Conservation (phyloP, 1,284 basidiomycete genomes). For the Fistulinella cinereoalba region DNA sequence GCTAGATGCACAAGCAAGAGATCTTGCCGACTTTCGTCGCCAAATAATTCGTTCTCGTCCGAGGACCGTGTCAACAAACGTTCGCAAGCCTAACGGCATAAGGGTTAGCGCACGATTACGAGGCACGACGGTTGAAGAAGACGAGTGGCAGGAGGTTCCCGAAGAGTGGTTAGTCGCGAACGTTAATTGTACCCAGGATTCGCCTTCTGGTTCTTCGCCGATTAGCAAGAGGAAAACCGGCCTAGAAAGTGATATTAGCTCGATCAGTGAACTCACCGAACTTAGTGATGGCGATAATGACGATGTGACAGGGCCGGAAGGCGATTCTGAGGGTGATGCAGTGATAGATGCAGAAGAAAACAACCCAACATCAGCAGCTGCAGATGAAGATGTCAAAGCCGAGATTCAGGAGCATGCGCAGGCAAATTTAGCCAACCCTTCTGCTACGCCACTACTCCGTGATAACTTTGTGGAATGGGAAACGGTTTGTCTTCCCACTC, state of each 20-base stretch:
- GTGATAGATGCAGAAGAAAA: constrained; percentile 4
- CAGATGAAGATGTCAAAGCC: neutral
- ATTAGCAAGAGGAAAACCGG: constrained; percentile 37
- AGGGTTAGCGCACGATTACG: constrained; percentile 65
- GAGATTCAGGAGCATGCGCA: constrained; percentile 6
- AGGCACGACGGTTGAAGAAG: constrained; percentile 47
- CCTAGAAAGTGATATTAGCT: constrained; percentile 53
- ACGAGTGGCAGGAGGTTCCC: constrained; percentile 76
- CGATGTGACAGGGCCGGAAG: constrained; percentile 13
- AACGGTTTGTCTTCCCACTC: constrained; percentile 56
- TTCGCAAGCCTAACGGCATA: constrained; percentile 49
- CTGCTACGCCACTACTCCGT: constrained; percentile 28
- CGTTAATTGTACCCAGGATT: constrained; percentile 13
- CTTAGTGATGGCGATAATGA: constrained; percentile 47
- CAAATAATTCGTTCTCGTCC: constrained; percentile 37
- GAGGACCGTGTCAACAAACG: constrained; percentile 10
- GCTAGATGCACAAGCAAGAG: constrained; percentile 64
- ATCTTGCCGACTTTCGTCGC: constrained; percentile 59
- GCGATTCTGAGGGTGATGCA: constrained; percentile 3
- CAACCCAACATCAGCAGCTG: neutral
- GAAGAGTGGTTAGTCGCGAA: constrained; percentile 63
- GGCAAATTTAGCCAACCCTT: neutral
- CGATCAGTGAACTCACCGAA: constrained; percentile 68
- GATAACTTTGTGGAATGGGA: constrained; percentile 79
- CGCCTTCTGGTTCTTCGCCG: constrained; percentile 8